Evolutionary conservation across 164 flowering plant genomes (phyloP), one percentile per base, ranked within the genome.

Genomic region (Cinnamomum micranthum): DNA sequence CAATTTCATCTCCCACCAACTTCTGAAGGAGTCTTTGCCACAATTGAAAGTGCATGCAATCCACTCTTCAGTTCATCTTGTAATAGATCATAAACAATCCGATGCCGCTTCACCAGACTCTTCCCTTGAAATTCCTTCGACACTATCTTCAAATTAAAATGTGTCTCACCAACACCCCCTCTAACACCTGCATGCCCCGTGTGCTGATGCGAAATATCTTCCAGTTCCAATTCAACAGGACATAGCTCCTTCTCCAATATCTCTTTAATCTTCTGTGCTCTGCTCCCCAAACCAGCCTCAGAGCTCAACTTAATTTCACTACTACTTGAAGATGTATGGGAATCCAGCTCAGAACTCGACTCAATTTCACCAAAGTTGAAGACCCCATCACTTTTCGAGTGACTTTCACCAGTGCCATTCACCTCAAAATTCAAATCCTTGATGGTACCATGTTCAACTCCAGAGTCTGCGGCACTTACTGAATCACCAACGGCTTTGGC

Each of bases 101-200:
- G 79, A 77, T 95, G 99, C 83, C 98, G 87, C 85, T 95, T 95
- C 67, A 95, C 92, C 88, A 89, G 76, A 76, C 96, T 95, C 85
- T 91, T 91, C 72, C 98, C 98, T 81, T 91, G 90, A 71, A 95
- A 95, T 74, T 83, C 90, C 77, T 87, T 65, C 0, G 98, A 93
- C 63, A 95, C 96, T 65, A 95, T 82, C 75, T 79, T 89, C 74
- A 95, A 72, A 82, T 93, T 93, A 67, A 92, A 93, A 88, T 95
- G 99, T 14, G 99, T 95, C 84, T 95, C 99, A 15, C 94, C 98
- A 65, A 81, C 87, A 67, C 84, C 83, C 3, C 92, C 92, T 76
- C 83, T 82, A 35, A 82, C 91, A 27, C 92, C 96, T 14, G 86
- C 91, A 74, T 95, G 99, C 23, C 99, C 98, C 0, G 97, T 97